Evolutionary conservation across 1,284 basidiomycete genomes (phyloP), one percentile per base, ranked within the genome.

Genomic region (Moniliella sp.): DNA sequence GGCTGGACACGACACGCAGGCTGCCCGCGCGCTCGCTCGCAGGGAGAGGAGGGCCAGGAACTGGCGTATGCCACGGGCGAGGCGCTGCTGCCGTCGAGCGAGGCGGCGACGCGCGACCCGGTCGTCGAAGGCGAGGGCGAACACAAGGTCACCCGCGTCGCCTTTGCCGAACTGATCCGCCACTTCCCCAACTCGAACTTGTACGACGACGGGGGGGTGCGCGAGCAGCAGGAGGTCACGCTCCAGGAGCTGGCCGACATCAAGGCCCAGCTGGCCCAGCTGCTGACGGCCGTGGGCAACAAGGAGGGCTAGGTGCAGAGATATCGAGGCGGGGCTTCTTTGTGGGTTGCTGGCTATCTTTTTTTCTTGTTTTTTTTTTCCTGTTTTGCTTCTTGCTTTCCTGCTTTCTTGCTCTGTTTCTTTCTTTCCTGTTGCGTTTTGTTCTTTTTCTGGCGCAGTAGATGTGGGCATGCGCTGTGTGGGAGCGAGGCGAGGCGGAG

Each of bases 1-100:
- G 31, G 44, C 38, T 30, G n/a, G 44, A 9, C 18, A 31, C 10
- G 18, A 27, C 39, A 35, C 13, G 25, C 36, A 18, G 28, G 21
- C 7, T 7, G 21, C 21, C 8, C 7, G n/a, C 7, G n/a, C 7
- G 21, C n/a, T n/a, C n/a, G n/a, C n/a, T n/a, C 21, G 21, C 21
- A 23, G 21, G 21, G 8, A 23, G n/a, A 7, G 21, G 8, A 23
- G 21, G 8, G n/a, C n/a, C 21, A 23, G 21, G 21, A n/a, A 7
- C n/a, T n/a, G n/a, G 21, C 21, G 21, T 7, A 7, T 7, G n/a
- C 21, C 21, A 23, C 21, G 21, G n/a, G 8, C 21, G n/a, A 23
- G 21, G 8, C n/a, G 21, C 21, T 23, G 21, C 7, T 7, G 21
- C 7, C 7, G 21, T 7, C 8, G 8, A 23, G 21, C 21, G n/a